A percentile compares a stretch with the other conserved stretches of the same genome.
phyloP scores from a whole-genome alignment of 1,284 basidiomycete species.

The Schizophyllum commune region DNA sequence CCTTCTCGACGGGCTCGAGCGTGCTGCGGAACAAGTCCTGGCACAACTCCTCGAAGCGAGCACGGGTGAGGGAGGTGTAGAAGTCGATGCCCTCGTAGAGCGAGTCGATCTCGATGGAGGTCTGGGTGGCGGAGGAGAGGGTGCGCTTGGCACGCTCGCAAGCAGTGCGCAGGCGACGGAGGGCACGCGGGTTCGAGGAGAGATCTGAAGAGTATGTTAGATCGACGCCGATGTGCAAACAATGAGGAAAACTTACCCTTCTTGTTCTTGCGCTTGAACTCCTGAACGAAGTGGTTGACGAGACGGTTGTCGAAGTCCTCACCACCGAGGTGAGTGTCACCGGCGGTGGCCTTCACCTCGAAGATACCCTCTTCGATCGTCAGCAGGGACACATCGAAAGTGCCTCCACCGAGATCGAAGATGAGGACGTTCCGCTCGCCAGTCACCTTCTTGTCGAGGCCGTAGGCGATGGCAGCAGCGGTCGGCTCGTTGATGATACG shows the following conservation, averaged over 20 bases:
- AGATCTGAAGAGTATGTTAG: constrained; percentile 50
- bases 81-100: constrained; percentile 98
- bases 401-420: constrained; percentile 98
- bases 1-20: constrained; percentile 97
- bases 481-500: constrained; percentile 98
- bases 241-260: constrained; percentile 49
- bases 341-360: constrained; percentile 98
- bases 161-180: constrained; percentile 95
- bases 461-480: constrained; percentile 92
- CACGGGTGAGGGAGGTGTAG: constrained; percentile 97
- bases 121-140: constrained; percentile 94
- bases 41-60: constrained; percentile 98
- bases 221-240: not conserved
- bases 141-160: constrained; percentile 99
- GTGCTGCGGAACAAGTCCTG: constrained; percentile 96
- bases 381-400: constrained; percentile 97
- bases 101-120: constrained; percentile 97
- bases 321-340: constrained; percentile 98
- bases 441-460: constrained; percentile 82
- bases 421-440: constrained; percentile 93
- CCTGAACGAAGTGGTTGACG: constrained; percentile 96
- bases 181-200: constrained; percentile 88
- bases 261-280: constrained; percentile 99
- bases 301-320: constrained; percentile 99
- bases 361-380: constrained; percentile 99